phyloP scores from a whole-genome alignment of 2,329 filamentous ascomycete species.

The Exutisphaerella laricina region DNA sequence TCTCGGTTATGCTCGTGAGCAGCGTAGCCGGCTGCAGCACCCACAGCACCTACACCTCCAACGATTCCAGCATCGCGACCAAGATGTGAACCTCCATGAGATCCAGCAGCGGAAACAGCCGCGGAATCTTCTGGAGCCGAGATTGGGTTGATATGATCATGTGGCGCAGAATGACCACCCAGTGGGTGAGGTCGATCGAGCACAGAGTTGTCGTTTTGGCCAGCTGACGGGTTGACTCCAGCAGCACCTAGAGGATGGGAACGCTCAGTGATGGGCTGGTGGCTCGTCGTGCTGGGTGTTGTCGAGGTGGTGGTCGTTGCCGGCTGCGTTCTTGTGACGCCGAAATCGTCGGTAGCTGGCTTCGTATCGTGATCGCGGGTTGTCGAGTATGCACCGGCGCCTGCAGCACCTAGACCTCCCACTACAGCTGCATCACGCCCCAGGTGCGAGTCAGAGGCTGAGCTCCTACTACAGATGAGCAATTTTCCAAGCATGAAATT shows the following conservation, averaged over 20 bases:
- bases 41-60: slow-evolving; percentile 6
- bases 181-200: slow-evolving; percentile 5
- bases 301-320: too few relatives aligned
- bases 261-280: too few relatives aligned
- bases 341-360: slow-evolving; percentile 2
- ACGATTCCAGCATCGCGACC: slow-evolving; percentile 8
- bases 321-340: too few relatives aligned
- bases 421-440: slow-evolving; percentile 3
- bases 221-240: background rate
- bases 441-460: slow-evolving; percentile 4
- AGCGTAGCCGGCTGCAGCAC: slow-evolving; percentile 6
- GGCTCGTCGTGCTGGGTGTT: too few relatives aligned
- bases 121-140: slow-evolving; percentile 13
- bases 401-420: slow-evolving; percentile 10
- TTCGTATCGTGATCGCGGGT: background rate
- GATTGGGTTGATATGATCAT: slow-evolving; percentile 17
- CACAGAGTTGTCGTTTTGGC: background rate
- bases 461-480: background rate
- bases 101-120: background rate
- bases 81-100: background rate
- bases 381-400: slow-evolving; percentile 5
- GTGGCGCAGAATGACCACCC: slow-evolving; percentile 1
- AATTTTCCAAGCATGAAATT: background rate
- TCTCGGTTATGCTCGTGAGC: background rate
- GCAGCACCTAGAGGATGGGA: background rate